Evolutionary conservation across 495 filamentous ascomycete genomes (phyloP), one percentile per base, ranked within the genome.

Genomic region (Aspergillus sparsus): DNA sequence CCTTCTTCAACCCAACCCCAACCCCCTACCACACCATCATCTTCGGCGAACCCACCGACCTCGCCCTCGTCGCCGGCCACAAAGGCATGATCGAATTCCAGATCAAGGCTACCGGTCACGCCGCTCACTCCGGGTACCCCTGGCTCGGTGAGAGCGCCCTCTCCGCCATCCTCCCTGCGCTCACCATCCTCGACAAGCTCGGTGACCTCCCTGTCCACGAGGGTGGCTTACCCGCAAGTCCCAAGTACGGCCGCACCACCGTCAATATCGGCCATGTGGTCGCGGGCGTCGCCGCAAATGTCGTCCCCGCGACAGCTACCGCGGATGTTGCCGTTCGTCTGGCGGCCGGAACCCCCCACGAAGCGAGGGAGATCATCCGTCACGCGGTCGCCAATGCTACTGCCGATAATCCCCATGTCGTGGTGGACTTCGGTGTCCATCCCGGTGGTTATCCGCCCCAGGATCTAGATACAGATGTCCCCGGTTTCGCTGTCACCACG

Each of bases 31-130:
- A 85, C 54, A 82, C 89, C 5, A 84, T 91, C 60, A 89, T 98
- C 69, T 97, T 97, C 67, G 93, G 80, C 44, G 93, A 98, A 68
- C 93, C 93, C 10, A 98, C 93, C 0, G 90, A 96, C 63, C 80
- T 86, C 54, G 87, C 87, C 69, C 88, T 98, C 32, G 92, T 91
- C 1, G 83, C 88, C 37, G 93, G 93, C 0, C 93, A 98, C 77
- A 98, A 98, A 68, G 93, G 93, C 5, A 87, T 87, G 64, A 66
- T 89, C 4, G 74, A 74, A 9, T 86, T 91, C 62, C 73, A 78
- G 7, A 58, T 97, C 44, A 74, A 74, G 27, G 88, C 88, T 0
- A 77, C 81, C 47, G 93, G 93, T 34, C 88, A 86, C 61, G 91
- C 92, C 1, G 90, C 87, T 7, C 93, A 98, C 73, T 89, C 85